Conservation (phyloP, 2,329 filamentous ascomycete species). For the Fusarium brachygibbosum region DNA sequence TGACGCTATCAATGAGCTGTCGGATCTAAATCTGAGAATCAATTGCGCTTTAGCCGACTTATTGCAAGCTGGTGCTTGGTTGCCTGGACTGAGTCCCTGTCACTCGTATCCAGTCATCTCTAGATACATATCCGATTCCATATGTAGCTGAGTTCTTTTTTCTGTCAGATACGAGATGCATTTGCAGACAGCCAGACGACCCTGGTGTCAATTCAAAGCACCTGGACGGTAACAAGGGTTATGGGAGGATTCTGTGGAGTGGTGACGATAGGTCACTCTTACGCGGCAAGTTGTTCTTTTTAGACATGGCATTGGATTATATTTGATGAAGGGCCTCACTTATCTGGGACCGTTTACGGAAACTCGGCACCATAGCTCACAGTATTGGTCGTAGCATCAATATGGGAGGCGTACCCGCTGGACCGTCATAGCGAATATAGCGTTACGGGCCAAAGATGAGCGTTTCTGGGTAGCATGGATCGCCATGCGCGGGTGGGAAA, state of each 20-base stretch:
- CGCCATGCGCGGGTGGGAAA: neutral
- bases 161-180: neutral
- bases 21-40: neutral
- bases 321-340: neutral
- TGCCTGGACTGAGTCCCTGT: neutral
- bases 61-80: neutral
- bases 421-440: neutral
- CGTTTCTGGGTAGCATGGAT: neutral
- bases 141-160: neutral
- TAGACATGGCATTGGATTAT: neutral
- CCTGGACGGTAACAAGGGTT: no score
- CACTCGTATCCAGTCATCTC: neutral
- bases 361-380: neutral
- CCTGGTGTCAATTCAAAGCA: neutral
- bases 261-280: no score
- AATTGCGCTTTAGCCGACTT: neutral
- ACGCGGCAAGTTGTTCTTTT: no score
- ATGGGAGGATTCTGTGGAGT: no score
- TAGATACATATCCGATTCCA: neutral
- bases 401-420: neutral
- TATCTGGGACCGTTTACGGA: neutral
- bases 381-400: no score
- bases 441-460: neutral
- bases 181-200: neutral
- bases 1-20: neutral